A percentile compares a stretch with the other conserved stretches of the same genome.
These are phyloP conservation scores for Psilocybe azurescens DNA, from an alignment of 768 basidiomycete genomes.

Conservation along the genomic window DNA sequence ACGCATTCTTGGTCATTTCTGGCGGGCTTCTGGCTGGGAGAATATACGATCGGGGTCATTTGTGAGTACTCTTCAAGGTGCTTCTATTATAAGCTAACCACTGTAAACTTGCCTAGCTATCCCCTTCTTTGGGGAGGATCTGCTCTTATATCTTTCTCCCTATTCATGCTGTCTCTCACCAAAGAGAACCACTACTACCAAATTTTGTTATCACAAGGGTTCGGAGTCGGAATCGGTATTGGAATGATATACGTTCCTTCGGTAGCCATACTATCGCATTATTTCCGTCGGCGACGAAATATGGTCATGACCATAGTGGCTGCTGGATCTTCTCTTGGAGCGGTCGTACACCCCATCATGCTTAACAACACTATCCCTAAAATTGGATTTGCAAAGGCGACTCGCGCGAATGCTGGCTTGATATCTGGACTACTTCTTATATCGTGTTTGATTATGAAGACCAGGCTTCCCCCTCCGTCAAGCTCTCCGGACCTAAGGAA, in stretches of 20 bases:
- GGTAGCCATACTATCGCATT: constrained; percentile 14
- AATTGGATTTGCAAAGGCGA: constrained; percentile 11
- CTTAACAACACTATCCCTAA: constrained; percentile 13
- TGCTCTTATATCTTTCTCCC: constrained; percentile 9
- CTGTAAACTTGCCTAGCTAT: neutral
- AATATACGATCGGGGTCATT: constrained; percentile 15
- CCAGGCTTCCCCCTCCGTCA: constrained; percentile 12
- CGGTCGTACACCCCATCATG: constrained; percentile 17
- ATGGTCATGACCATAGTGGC: constrained; percentile 14
- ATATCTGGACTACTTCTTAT: constrained; percentile 11
- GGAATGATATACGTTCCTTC: constrained; percentile 20
- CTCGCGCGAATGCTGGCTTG: constrained; percentile 12
- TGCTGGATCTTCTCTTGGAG: constrained; percentile 14
- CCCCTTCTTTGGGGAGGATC: constrained; percentile 14
- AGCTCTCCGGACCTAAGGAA: constrained; percentile 6
- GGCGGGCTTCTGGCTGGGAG: constrained; percentile 12
- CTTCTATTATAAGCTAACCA: neutral
- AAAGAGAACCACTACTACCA: constrained; percentile 17
- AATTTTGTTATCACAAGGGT: constrained; percentile 13
- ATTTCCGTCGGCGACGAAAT: constrained; percentile 13
- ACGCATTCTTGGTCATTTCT: constrained; percentile 14
- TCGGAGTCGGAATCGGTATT: constrained; percentile 11
- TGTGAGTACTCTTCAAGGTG: neutral
- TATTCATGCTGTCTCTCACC: constrained; percentile 18
- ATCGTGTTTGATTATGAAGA: constrained; percentile 11